Evolutionary conservation across 1,284 basidiomycete species (phyloP).

Genomic region (Ustilago vetiveriae): DNA sequence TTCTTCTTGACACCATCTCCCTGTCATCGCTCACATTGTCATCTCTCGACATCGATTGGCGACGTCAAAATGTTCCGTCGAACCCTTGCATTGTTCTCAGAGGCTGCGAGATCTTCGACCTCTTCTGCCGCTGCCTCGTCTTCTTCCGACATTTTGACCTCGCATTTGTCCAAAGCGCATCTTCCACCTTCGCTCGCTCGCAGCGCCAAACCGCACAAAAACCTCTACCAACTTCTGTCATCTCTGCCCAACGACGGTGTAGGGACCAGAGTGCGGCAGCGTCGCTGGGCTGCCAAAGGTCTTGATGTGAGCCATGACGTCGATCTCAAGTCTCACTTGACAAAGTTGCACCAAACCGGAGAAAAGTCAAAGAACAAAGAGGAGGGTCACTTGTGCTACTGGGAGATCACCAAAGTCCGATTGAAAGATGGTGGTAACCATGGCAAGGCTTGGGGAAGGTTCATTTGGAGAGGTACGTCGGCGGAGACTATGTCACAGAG

Average conservation of each 20-base stretch:
- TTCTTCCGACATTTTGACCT: constrained; percentile 23
- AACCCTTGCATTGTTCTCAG: constrained; percentile 23
- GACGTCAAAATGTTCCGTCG: constrained; percentile 17
- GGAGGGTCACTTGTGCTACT: constrained; percentile 42
- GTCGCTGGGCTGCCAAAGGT: constrained; percentile 47
- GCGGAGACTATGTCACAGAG: neutral
- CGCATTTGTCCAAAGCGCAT: constrained; percentile 27
- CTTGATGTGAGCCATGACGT: constrained; percentile 25
- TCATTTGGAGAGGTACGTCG: constrained; percentile 57
- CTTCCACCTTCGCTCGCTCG: constrained; percentile 32
- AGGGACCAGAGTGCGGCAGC: constrained; percentile 36
- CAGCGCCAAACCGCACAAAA: constrained; percentile 34
- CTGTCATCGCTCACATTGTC: neutral
- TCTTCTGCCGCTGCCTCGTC: constrained; percentile 5
- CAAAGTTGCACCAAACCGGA: constrained; percentile 5
- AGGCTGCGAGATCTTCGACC: constrained; percentile 7
- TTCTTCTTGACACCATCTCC: constrained; percentile 29
- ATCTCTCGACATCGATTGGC: neutral
- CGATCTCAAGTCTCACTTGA: constrained; percentile 24
- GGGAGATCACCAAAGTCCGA: constrained; percentile 47
- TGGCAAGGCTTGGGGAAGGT: constrained; percentile 54
- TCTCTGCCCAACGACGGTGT: constrained; percentile 50
- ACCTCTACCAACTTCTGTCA: constrained; percentile 49
- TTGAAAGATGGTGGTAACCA: constrained; percentile 54
- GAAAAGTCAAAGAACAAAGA: constrained; percentile 10